These are phyloP conservation scores for Penicillium diatomitis DNA, from an alignment of 495 filamentous ascomycete genomes.

Conservation along the genomic window DNA sequence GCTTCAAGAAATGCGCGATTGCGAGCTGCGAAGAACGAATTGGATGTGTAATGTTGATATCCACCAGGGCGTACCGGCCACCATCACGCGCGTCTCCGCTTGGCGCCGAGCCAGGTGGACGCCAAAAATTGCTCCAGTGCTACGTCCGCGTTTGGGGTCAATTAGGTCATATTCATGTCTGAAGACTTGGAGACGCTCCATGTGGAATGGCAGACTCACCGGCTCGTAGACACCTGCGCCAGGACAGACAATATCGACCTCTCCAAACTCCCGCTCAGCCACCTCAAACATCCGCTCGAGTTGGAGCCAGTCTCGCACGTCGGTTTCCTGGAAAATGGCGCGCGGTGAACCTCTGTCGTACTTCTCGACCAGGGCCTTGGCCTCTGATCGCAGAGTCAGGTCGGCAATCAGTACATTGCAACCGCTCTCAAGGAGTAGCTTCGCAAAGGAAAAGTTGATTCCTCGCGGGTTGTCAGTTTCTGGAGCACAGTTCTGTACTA, in stretches of 20 bases:
- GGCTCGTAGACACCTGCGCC: constrained; percentile 65
- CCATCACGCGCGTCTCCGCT: constrained; percentile 40
- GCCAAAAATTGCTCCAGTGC: constrained; percentile 59
- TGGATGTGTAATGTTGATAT: constrained; percentile 63
- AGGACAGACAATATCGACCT: constrained; percentile 56
- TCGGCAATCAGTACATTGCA: constrained; percentile 63
- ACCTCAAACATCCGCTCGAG: constrained; percentile 49
- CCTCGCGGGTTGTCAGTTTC: constrained; percentile 12
- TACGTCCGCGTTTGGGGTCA: constrained; percentile 5
- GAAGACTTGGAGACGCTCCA: no score
- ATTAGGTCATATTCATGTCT: not conserved
- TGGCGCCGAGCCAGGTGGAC: constrained; percentile 42
- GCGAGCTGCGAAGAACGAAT: constrained; percentile 60
- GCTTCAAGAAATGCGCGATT: constrained; percentile 44
- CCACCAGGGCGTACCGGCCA: constrained; percentile 46
- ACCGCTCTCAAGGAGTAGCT: constrained; percentile 45
- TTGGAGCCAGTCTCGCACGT: constrained; percentile 53
- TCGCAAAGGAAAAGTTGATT: constrained; percentile 51
- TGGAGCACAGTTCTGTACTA: not conserved
- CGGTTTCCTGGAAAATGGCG: constrained; percentile 53
- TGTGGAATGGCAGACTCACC: constrained; percentile 17
- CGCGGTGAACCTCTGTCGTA: constrained; percentile 33
- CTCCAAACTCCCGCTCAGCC: constrained; percentile 45
- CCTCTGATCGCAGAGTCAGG: constrained; percentile 54
- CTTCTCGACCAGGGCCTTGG: constrained; percentile 44